Conservation (phyloP, 306 rosid species). For the Lotus japonicus region DNA sequence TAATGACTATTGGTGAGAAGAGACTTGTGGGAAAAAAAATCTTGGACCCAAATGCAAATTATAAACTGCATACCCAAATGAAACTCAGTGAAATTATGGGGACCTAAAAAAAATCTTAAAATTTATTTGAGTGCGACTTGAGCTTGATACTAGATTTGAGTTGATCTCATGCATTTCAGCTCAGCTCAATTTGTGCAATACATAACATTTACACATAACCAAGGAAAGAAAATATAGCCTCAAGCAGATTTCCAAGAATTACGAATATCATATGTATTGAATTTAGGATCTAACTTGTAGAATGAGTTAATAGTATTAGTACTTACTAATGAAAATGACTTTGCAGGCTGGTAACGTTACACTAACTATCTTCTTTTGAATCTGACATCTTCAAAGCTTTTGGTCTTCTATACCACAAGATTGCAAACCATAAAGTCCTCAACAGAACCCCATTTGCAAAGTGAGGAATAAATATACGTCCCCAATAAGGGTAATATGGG, state of each 20-base stretch:
- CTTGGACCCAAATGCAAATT: not conserved
- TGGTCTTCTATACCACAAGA: constrained; percentile 38
- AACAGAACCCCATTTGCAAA: constrained; percentile 51
- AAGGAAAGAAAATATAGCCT: not conserved
- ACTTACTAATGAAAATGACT: constrained; percentile 10
- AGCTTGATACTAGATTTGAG: not conserved
- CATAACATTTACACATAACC: constrained; percentile 15
- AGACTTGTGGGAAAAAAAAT: not conserved
- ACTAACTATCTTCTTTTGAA: constrained; percentile 14
- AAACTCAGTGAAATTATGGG: not conserved
- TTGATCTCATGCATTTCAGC: not conserved
- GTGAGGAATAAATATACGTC: constrained; percentile 79
- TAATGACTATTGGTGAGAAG: not conserved
- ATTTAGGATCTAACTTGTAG: constrained; percentile 21
- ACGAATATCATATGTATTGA: constrained; percentile 20
- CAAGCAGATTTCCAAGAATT: not conserved
- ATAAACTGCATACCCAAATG: not conserved
- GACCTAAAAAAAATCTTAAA: not conserved
- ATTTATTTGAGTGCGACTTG: not conserved
- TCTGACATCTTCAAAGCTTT: constrained; percentile 20
- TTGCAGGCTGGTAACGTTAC: constrained; percentile 7
- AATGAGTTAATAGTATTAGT: not conserved
- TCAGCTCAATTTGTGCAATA: not conserved
- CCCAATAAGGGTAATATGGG: constrained; percentile 89
- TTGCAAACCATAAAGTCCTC: constrained; percentile 37